Conservation (phyloP, 2,329 filamentous ascomycete genomes). For the Triangularia setosa region DNA sequence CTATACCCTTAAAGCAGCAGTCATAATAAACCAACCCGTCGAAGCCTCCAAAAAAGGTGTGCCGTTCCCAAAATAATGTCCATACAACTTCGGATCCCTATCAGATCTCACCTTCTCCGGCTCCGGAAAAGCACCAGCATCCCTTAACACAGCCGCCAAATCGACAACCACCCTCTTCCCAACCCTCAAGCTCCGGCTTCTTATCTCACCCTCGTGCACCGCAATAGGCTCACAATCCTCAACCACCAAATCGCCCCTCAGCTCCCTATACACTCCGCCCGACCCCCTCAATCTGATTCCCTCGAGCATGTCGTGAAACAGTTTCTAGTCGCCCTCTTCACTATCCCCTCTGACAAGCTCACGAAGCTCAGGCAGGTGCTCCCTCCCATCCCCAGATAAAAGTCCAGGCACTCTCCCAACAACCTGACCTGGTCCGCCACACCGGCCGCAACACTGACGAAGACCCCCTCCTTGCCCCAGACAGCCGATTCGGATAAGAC, state of each 20-base stretch:
- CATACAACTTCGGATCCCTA: constrained; percentile 48
- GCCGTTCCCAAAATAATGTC: too few species aligned
- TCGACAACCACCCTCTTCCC: constrained; percentile 45
- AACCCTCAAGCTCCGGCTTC: constrained; percentile 8
- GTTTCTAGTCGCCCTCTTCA: constrained; percentile 46
- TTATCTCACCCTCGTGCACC: too few species aligned
- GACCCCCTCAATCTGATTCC: constrained; percentile 52
- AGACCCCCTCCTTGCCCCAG: constrained; percentile 54
- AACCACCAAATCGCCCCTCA: constrained; percentile 32
- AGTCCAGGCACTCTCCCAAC: constrained; percentile 57
- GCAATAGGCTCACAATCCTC: constrained; percentile 24
- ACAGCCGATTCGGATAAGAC: constrained; percentile 45
- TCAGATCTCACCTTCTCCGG: constrained; percentile 48
- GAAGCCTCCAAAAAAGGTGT: too few species aligned
- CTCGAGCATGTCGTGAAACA: constrained; percentile 43
- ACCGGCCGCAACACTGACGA: constrained; percentile 48
- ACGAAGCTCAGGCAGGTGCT: constrained; percentile 50
- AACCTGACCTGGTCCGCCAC: constrained; percentile 54
- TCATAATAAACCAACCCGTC: constrained; percentile 27
- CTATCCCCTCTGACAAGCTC: constrained; percentile 42
- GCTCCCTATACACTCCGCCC: constrained; percentile 47
- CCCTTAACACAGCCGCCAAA: constrained; percentile 46
- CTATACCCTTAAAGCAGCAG: constrained; percentile 26
- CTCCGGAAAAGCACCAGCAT: constrained; percentile 46
- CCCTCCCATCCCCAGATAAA: constrained; percentile 50